These are phyloP conservation scores for Pedinophyceae sp. DNA, from an alignment of 139 green algal species.

Conservation along the genomic window DNA sequence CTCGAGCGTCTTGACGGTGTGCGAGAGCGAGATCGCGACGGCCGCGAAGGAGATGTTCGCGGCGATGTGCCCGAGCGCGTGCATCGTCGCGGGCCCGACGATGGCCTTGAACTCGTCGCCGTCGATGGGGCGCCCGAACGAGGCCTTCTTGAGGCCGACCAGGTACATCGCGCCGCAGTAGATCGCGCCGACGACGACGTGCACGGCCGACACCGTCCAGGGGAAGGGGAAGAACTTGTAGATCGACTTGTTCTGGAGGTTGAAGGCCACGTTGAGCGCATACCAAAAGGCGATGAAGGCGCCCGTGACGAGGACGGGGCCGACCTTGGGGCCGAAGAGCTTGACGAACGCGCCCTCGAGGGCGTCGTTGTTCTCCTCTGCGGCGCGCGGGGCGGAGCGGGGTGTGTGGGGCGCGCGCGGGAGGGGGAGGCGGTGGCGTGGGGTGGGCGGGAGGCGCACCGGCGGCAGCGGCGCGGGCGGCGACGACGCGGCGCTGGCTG, in stretches of 20 bases:
- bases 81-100: constrained; percentile 75
- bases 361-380: not conserved
- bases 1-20: constrained; percentile 97
- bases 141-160: constrained; percentile 70
- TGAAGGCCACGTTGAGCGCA: constrained; percentile 94
- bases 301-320: constrained; percentile 47
- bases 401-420: too few relatives aligned
- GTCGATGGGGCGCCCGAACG: constrained; percentile 66
- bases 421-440: not conserved
- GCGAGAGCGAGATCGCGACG: constrained; percentile 93
- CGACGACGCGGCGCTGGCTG: too few relatives aligned
- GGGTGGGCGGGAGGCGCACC: not conserved
- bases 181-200: constrained; percentile 69
- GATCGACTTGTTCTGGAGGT: constrained; percentile 97
- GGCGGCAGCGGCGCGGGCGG: too few relatives aligned
- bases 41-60: constrained; percentile 96
- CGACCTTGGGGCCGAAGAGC: constrained; percentile 43
- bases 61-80: constrained; percentile 89
- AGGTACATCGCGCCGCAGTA: constrained; percentile 71
- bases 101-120: constrained; percentile 74
- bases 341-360: constrained; percentile 41
- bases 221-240: constrained; percentile 99
- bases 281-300: constrained; percentile 77
- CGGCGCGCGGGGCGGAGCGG: too few relatives aligned
- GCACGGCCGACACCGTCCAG: constrained; percentile 79